phyloP scores from a whole-genome alignment of 805 yeast species.

The Candida corydali region DNA sequence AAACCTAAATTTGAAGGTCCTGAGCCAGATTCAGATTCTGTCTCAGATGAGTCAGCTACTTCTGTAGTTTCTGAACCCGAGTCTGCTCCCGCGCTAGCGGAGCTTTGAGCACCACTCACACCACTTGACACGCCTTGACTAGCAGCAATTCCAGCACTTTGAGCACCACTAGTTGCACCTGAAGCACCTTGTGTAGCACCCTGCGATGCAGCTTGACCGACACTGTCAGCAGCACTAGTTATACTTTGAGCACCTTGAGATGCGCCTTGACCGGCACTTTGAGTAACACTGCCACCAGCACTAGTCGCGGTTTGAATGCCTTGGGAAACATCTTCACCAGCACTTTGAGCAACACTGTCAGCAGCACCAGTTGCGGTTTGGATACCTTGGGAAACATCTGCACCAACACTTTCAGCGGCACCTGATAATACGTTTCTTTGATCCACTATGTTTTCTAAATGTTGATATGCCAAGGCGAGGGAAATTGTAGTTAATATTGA shows the following conservation, averaged over 20 bases:
- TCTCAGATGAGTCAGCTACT: background rate
- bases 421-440: slow-evolving; percentile 2
- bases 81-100: background rate
- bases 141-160: background rate
- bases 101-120: background rate
- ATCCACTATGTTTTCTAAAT: slow-evolving; percentile 4
- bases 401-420: background rate
- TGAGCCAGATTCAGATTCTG: background rate
- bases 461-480: background rate
- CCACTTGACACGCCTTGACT: background rate
- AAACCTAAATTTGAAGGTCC: background rate
- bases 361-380: background rate
- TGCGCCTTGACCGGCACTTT: background rate
- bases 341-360: background rate
- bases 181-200: slow-evolving; percentile 1
- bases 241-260: background rate
- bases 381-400: background rate
- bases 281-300: slow-evolving; percentile 1
- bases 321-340: no score
- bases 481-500: slow-evolving; percentile 2
- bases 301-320: background rate
- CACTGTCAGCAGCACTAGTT: slow-evolving; percentile 4
- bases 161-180: background rate
- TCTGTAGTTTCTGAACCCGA: background rate
- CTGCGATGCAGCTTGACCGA: slow-evolving; percentile 2